Conservation (phyloP, 441 rosid species). For the Bocquillonia castaneifolia region DNA sequence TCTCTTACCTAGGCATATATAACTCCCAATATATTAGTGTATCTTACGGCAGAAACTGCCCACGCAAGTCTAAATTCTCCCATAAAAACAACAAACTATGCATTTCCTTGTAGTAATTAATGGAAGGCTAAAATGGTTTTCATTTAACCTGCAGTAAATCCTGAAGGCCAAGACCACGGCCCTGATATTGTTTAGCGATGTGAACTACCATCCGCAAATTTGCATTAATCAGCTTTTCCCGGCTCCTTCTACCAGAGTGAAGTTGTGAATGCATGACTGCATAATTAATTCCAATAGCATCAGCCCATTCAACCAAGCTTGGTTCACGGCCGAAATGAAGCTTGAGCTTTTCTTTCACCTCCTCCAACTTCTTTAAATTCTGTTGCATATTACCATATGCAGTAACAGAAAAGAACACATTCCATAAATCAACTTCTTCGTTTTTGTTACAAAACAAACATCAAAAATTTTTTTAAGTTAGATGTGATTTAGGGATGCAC, state of each 20-base stretch:
- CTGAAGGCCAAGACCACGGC: slow-evolving; percentile 68
- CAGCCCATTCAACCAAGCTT: slow-evolving; percentile 69
- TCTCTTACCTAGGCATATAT: background rate
- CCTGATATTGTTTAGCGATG: slow-evolving; percentile 72
- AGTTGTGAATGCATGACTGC: slow-evolving; percentile 52
- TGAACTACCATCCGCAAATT: slow-evolving; percentile 80
- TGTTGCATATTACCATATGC: slow-evolving; percentile 33
- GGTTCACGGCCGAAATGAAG: slow-evolving; percentile 74
- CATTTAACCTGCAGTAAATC: slow-evolving; percentile 70
- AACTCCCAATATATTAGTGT: background rate
- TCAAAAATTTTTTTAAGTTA: background rate
- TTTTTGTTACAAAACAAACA: background rate
- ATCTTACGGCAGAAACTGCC: slow-evolving; percentile 9
- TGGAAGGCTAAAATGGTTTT: background rate
- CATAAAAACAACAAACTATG: background rate
- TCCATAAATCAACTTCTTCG: slow-evolving; percentile 7
- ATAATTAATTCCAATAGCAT: slow-evolving; percentile 54
- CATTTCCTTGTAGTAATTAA: background rate
- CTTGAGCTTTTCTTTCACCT: slow-evolving; percentile 56
- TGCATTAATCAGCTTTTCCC: slow-evolving; percentile 60
- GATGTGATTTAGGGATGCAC: slow-evolving; percentile 34
- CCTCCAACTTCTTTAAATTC: slow-evolving; percentile 59
- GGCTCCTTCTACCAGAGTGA: slow-evolving; percentile 49
- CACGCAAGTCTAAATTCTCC: background rate
- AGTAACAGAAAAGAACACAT: slow-evolving; percentile 4